These are phyloP conservation scores for Vicia faba DNA, from an alignment of 306 rosid species.

Conservation along the genomic window DNA sequence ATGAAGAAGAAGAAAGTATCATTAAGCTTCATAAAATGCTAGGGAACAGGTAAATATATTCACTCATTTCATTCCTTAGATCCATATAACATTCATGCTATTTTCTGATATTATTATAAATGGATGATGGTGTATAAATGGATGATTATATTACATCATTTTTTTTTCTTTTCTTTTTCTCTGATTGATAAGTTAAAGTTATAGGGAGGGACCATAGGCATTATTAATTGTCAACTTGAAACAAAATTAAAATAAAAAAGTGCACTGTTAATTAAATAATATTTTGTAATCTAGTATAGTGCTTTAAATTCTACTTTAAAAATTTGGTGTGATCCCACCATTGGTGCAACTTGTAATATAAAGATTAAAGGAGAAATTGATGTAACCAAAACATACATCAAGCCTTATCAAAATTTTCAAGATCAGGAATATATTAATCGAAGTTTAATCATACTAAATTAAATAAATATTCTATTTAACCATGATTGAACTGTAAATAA, in stretches of 20 bases:
- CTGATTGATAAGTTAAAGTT: constrained; percentile 22
- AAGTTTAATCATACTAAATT: no score
- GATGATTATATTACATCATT: constrained; percentile 10
- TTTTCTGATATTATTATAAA: constrained; percentile 18
- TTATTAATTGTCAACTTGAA: constrained; percentile 33
- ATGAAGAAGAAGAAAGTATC: constrained; percentile 76
- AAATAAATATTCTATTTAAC: no score
- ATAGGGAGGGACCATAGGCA: constrained; percentile 45
- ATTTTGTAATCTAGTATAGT: constrained; percentile 5
- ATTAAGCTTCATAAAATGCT: constrained; percentile 65
- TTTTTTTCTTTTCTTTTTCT: constrained; percentile 2
- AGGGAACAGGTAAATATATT: constrained; percentile 73
- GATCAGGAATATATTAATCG: no score
- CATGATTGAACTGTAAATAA: no score
- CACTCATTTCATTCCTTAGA: constrained; percentile 17
- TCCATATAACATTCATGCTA: background rate
- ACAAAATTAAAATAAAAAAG: constrained; percentile 22
- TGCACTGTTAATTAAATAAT: background rate
- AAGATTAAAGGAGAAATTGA: constrained; percentile 16
- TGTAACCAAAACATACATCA: background rate
- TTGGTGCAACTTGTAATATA: constrained; percentile 23
- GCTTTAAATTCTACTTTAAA: constrained; percentile 21
- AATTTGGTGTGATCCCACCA: constrained; percentile 26
- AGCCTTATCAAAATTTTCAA: no score
- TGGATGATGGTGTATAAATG: constrained; percentile 1